Conservation (phyloP, 306 rosid species). For the Morella rubra region DNA sequence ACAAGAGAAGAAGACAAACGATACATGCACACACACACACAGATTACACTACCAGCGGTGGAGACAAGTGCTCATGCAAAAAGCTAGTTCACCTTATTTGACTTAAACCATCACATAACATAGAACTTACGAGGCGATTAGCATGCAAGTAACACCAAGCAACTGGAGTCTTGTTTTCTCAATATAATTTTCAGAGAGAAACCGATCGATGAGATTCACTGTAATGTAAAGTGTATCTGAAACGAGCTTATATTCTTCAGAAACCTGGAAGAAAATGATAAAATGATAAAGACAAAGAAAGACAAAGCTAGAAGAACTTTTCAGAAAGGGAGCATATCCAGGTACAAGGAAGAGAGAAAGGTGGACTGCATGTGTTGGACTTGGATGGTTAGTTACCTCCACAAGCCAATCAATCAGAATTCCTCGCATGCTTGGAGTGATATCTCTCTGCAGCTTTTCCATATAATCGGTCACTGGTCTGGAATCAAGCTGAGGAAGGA, state of each 20-base stretch:
- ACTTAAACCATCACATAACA: conserved; percentile 16
- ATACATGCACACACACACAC: background rate
- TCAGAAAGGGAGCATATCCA: no score
- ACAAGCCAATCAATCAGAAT: conserved; percentile 90
- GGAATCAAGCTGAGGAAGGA: conserved; percentile 56
- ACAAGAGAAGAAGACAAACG: background rate
- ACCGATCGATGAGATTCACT: conserved; percentile 81
- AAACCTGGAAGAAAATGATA: conserved; percentile 60
- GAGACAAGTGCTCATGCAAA: background rate
- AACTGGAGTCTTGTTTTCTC: conserved; percentile 78
- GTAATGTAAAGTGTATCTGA: conserved; percentile 95
- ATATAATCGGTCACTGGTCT: conserved; percentile 59
- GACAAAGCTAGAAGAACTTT: background rate
- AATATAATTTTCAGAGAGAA: conserved; percentile 58
- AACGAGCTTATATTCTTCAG: conserved; percentile 81
- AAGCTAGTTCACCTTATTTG: background rate
- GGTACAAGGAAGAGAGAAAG: no score
- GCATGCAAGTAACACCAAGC: conserved; percentile 85
- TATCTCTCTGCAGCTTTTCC: conserved; percentile 68
- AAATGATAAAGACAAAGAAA: conserved; percentile 7
- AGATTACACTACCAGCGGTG: no score
- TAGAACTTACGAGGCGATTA: conserved; percentile 85
- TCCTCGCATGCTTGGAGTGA: conserved; percentile 77
- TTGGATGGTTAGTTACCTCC: conserved; percentile 46
- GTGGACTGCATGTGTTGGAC: no score